phyloP scores from a whole-genome alignment of 192 early-diverging fungal species.

The Podila horticola region DNA sequence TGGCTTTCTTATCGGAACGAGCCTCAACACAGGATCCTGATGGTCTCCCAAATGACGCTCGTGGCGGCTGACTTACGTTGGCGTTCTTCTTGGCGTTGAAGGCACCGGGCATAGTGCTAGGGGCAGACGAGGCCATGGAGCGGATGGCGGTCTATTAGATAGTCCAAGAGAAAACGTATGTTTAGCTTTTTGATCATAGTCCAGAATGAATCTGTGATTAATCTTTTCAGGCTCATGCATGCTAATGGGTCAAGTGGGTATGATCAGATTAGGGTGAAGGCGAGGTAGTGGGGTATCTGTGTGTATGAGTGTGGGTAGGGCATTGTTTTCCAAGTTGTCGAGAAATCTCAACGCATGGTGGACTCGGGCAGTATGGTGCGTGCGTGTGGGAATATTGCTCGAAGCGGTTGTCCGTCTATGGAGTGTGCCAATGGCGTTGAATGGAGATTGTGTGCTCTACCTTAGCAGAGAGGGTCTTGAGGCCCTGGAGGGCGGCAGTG shows the following conservation, averaged over 20 bases:
- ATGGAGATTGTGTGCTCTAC: slow-evolving; percentile 2
- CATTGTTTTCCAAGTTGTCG: background rate
- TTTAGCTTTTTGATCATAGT: no score
- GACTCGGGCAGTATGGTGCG: background rate
- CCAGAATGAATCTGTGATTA: no score
- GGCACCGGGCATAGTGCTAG: slow-evolving; percentile 59
- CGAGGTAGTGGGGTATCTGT: background rate
- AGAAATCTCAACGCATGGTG: no score
- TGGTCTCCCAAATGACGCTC: no score
- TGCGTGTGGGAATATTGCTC: background rate
- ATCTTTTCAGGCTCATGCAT: no score
- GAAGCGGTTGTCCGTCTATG: background rate
- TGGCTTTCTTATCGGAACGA: no score
- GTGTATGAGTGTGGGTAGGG: background rate
- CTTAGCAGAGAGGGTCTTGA: slow-evolving; percentile 52
- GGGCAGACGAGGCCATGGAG: slow-evolving; percentile 56
- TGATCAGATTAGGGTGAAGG: background rate
- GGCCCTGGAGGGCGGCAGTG: slow-evolving; percentile 43
- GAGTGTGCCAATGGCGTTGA: background rate
- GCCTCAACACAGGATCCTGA: no score
- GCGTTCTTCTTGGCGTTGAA: slow-evolving; percentile 66
- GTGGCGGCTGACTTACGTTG: slow-evolving; percentile 53
- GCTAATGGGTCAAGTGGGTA: no score
- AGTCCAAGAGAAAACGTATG: background rate
- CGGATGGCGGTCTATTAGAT: slow-evolving; percentile 43